phyloP scores from a whole-genome alignment of 352 stramenopile genomes.

The Thraustotheca clavata region DNA sequence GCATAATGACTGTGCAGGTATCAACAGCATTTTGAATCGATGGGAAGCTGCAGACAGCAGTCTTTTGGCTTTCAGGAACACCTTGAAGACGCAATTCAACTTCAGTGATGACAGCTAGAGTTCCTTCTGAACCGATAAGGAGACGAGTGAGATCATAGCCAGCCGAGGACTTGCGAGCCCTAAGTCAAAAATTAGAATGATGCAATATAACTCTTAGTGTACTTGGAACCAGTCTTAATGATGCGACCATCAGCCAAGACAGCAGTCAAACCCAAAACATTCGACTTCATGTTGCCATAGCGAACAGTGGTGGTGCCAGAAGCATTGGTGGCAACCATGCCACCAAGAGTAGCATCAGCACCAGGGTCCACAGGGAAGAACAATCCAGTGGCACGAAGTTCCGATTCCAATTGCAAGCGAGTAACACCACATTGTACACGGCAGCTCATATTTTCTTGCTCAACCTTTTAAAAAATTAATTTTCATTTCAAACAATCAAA shows the following conservation, averaged over 20 bases:
- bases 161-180: slow-evolving; percentile 93
- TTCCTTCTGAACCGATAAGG: slow-evolving; percentile 94
- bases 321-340: slow-evolving; percentile 91
- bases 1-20: slow-evolving; percentile 75
- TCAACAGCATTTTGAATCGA: slow-evolving; percentile 82
- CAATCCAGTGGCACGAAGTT: slow-evolving; percentile 79
- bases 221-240: slow-evolving; percentile 86
- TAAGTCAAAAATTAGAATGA: slow-evolving; percentile 16
- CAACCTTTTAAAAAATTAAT: slow-evolving; percentile 36
- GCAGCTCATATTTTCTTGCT: slow-evolving; percentile 84
- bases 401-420: slow-evolving; percentile 85
- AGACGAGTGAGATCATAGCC: slow-evolving; percentile 95
- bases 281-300: slow-evolving; percentile 97
- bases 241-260: slow-evolving; percentile 87
- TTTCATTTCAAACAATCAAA: not conserved
- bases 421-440: slow-evolving; percentile 93
- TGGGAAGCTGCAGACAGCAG: slow-evolving; percentile 90
- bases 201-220: slow-evolving; percentile 4
- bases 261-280: slow-evolving; percentile 89
- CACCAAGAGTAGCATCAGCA: slow-evolving; percentile 92
- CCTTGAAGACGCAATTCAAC: slow-evolving; percentile 91
- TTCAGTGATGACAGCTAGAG: slow-evolving; percentile 93
- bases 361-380: slow-evolving; percentile 97
- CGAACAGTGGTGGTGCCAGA: slow-evolving; percentile 86
- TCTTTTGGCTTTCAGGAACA: slow-evolving; percentile 84